Evolutionary conservation across 345 rosid species (phyloP).

Genomic region (Acer negundo): DNA sequence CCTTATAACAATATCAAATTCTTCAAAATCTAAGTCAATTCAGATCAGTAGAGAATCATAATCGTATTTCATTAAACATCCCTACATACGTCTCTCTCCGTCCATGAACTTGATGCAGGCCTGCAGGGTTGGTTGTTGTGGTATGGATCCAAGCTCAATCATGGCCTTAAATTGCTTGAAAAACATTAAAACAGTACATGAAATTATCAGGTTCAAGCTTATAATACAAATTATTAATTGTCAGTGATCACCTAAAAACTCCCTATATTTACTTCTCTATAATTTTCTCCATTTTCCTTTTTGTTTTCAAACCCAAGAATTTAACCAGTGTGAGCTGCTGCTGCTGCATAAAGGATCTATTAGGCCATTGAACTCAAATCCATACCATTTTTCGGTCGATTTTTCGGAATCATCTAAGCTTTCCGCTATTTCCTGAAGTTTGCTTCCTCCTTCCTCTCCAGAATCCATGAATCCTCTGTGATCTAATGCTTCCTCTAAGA

Average conservation of each 20-base stretch:
- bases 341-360: constrained; percentile 42
- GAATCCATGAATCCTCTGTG: constrained; percentile 24
- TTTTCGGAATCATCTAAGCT: constrained; percentile 39
- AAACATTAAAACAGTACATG: too few relatives aligned
- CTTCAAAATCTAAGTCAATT: neutral
- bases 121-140: neutral
- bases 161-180: too few relatives aligned
- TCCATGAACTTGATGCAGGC: neutral
- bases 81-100: neutral
- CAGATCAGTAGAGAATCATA: neutral
- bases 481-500: constrained; percentile 18
- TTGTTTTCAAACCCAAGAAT: constrained; percentile 49
- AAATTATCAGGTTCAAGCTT: neutral
- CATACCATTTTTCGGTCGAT: constrained; percentile 46
- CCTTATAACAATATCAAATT: too few relatives aligned
- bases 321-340: constrained; percentile 46
- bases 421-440: constrained; percentile 34
- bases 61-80: neutral
- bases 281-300: neutral
- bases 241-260: neutral
- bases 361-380: constrained; percentile 36
- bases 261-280: neutral
- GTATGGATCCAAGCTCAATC: neutral
- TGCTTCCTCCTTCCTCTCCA: constrained; percentile 28
- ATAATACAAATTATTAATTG: neutral